Base-by-base conservation (phyloP, 345 rosid species). In the Eucalyptus regnans region DNA sequence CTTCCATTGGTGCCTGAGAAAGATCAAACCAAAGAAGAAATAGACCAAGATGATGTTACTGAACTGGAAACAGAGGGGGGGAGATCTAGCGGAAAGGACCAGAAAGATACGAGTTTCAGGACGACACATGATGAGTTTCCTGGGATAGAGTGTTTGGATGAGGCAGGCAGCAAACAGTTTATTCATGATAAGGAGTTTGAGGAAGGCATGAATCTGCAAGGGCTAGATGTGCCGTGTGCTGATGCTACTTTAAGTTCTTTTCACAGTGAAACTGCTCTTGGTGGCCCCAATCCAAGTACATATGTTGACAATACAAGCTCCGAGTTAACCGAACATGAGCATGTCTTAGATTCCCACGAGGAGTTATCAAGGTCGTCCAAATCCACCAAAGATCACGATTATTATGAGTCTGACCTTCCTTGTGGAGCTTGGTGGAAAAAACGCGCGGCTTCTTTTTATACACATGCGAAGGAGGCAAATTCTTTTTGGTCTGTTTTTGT, bases 351-450 rank as follows among this genome's bases (percentile, higher is more conserved):
- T 87, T 90, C 89, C 43, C 87, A 94, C 20, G 85, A 90, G 27
- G 97, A 93, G 50, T 88, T 76, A 79, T 92, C 96, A 44, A 87
- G 88, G 22, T 90, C 93, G 20, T 90, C 91, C 56, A 91, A 91
- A 86, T 86, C 93, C 86, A 50, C 89, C 79, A 88, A 91, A 90
- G 97, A 94, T 84, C 94, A 87, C n/a, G 87, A 93, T 87, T 64
- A 52, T 88, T 89, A 91, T 90, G 94, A 66, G 43, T 88, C 97
- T 71, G 90, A 91, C 87, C 94, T 97, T 87, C 99, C 99, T 50
- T 94, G 96, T 89, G 94, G 95, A 89, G 97, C 99, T 71, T 97
- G 99, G 99, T 98, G 99, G 99, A 98, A 94, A 93, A 95, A 96
- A 90, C 94, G 96, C 88, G 98, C 97, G 29, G 88, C 92, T 88